Base-by-base conservation (phyloP, 169 alveolate species). In the Sarcocystis neurona region DNA sequence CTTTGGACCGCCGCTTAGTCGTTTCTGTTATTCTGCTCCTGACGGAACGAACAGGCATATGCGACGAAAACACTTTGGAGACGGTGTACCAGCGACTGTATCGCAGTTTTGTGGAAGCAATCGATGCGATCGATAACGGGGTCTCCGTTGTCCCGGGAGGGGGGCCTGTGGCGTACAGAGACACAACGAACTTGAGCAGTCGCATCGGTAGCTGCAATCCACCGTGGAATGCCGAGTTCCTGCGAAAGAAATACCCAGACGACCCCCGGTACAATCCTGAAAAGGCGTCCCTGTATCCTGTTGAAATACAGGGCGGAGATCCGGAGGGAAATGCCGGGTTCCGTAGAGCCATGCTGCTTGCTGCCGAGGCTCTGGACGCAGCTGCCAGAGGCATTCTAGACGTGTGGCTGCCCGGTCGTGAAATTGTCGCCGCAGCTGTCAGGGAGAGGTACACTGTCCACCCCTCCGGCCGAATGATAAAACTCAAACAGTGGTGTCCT, bases 41-140 rank as follows among this genome's bases (percentile, higher is more conserved):
- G n/a, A n/a, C n/a, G n/a, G n/a, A n/a, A n/a, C n/a, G n/a, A n/a
- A n/a, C n/a, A n/a, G n/a, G n/a, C n/a, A n/a, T n/a, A n/a, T n/a
- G n/a, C n/a, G n/a, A n/a, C n/a, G n/a, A n/a, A n/a, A n/a, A n/a
- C n/a, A n/a, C n/a, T 43, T 37, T 96, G 12, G 96, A 95, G n/a
- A 79, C 79, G 56, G 41, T 96, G 43, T 94, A 93, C 92, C 86
- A 88, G 46, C 79, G 90, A 74, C 88, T 96, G 34, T 97, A 97
- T 94, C 85, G 90, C 37, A 87, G 91, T 43, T 94, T 97, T 75
- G 93, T 97, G 5, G 95, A 94, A 91, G 95, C 97, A 18, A 92
- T 97, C 5, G 99, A 97, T 90, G 99, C 98, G 4, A 77, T 93
- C 44, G 99, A 97, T 92, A 97, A 96, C 90, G 99, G 99, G 27